phyloP scores from a whole-genome alignment of 2,329 filamentous ascomycete genomes.

The Cladosporium cucumerinum region DNA sequence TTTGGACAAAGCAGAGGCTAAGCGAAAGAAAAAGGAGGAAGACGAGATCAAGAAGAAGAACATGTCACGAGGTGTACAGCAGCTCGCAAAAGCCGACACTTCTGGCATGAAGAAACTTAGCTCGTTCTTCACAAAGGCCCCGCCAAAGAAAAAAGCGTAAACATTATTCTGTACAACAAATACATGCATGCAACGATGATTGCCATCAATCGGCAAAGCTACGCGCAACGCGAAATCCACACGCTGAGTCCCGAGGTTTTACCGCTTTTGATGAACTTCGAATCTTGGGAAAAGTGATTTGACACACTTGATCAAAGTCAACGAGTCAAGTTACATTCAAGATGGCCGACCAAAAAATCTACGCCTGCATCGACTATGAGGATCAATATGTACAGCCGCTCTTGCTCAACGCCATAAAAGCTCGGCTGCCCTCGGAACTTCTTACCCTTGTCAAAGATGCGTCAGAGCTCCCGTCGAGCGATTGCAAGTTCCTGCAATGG shows the following conservation, averaged over 20 bases:
- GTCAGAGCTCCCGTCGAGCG: slow-evolving; percentile 47
- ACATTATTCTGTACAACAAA: background rate
- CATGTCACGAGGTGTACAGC: slow-evolving; percentile 71
- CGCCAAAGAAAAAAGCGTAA: slow-evolving; percentile 14
- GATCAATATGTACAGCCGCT: slow-evolving; percentile 87
- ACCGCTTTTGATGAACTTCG: background rate
- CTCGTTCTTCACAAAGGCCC: slow-evolving; percentile 77
- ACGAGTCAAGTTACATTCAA: background rate
- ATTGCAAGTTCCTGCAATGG: slow-evolving; percentile 67
- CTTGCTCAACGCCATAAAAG: slow-evolving; percentile 67
- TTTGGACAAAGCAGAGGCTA: slow-evolving; percentile 62
- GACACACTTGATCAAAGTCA: background rate
- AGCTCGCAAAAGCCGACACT: slow-evolving; percentile 86
- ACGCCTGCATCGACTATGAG: slow-evolving; percentile 78
- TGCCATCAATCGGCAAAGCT: background rate
- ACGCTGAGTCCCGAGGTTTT: background rate
- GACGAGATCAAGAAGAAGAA: slow-evolving; percentile 83
- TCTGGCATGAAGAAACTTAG: slow-evolving; percentile 96
- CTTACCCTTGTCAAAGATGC: slow-evolving; percentile 49
- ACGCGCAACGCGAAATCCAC: slow-evolving; percentile 1
- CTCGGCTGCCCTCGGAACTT: slow-evolving; percentile 52
- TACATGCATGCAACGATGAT: background rate
- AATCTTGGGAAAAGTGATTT: background rate
- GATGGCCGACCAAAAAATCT: slow-evolving; percentile 40
- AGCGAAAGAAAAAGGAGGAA: slow-evolving; percentile 81